phyloP scores from a whole-genome alignment of 306 rosid genomes.

The Sicyos edulis region DNA sequence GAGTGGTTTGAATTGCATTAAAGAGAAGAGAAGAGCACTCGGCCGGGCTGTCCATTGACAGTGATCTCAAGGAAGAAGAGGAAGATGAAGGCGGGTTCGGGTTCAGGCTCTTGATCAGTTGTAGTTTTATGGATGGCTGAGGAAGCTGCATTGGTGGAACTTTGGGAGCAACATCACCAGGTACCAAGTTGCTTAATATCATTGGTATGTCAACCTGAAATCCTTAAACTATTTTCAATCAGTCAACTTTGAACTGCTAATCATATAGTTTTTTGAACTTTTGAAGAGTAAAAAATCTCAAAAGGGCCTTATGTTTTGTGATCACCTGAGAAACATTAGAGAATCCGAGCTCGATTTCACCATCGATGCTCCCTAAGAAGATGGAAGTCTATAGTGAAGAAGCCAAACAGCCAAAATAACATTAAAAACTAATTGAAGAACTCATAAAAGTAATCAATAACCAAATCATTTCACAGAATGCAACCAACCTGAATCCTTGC shows the following conservation, averaged over 20 bases:
- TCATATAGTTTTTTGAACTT: background rate
- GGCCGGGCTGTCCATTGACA: slow-evolving; percentile 60
- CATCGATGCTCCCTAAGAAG: slow-evolving; percentile 78
- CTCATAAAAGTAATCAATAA: no score
- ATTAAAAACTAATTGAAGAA: background rate
- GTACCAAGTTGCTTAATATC: slow-evolving; percentile 45
- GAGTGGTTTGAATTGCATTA: slow-evolving; percentile 34
- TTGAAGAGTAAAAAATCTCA: background rate
- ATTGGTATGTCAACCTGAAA: slow-evolving; percentile 43
- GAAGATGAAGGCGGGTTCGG: slow-evolving; percentile 65
- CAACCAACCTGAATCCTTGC: slow-evolving; percentile 72
- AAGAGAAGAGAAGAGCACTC: slow-evolving; percentile 60
- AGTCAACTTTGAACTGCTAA: background rate
- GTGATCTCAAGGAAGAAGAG: slow-evolving; percentile 71
- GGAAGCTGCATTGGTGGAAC: slow-evolving; percentile 17
- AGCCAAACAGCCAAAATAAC: background rate
- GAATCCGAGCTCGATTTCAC: slow-evolving; percentile 89
- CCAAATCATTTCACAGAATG: background rate
- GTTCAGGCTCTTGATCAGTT: background rate
- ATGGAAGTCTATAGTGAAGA: slow-evolving; percentile 45
- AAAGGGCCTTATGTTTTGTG: background rate
- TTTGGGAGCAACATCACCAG: slow-evolving; percentile 37
- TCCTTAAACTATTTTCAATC: background rate
- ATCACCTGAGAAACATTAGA: slow-evolving; percentile 63
- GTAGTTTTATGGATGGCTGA: slow-evolving; percentile 22